Base-by-base conservation (phyloP, 345 rosid species). In the Populus ilicifolia region DNA sequence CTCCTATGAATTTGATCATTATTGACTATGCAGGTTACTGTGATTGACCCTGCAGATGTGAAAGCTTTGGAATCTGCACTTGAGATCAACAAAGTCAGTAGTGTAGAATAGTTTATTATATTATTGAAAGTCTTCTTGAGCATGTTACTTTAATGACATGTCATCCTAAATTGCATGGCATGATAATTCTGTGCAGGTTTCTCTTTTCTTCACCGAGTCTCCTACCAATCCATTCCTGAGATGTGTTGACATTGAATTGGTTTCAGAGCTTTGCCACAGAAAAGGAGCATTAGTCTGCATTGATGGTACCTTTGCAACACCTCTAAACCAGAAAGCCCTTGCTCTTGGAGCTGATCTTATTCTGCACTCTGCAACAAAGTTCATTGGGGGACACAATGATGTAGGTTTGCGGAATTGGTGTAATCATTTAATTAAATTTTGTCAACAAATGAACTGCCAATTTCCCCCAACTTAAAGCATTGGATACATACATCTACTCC, bases 221-320 rank as follows among this genome's bases (percentile, higher is more conserved):
- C 99, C 99, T 0, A 94, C 99, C 67, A 93, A 96, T 85, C 99
- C 98, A 50, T 96, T 93, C 78, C 88, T 96, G 52, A 90, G 97
- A 88, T 93, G 98, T 78, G 97, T 96, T 44, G 99, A 96, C 83
- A 88, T 96, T 83, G 79, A 91, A 89, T 78, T 90, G 83, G 97
- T 94, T 76, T 92, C 98, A 46, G 83, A 91, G 56, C 91, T 94
- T 66, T 96, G 98, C 85, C 98, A 89, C 84, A 90, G 83, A 38
- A 92, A 92, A 75, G 98, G 97, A 80, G 89, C 97, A 66, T 79
- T 94, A 71, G 99, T 96, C 62, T 96, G 99, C 90, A 88, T 96
- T 50, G 99, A 96, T 82, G 99, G 99, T 78, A 96, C 99, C 80
- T 96, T 96, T 85, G 99, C 99, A 41, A 96, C 99, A 70, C 96